phyloP scores from a whole-genome alignment of 805 yeast genomes.

The Zygotorulaspora danielsina region DNA sequence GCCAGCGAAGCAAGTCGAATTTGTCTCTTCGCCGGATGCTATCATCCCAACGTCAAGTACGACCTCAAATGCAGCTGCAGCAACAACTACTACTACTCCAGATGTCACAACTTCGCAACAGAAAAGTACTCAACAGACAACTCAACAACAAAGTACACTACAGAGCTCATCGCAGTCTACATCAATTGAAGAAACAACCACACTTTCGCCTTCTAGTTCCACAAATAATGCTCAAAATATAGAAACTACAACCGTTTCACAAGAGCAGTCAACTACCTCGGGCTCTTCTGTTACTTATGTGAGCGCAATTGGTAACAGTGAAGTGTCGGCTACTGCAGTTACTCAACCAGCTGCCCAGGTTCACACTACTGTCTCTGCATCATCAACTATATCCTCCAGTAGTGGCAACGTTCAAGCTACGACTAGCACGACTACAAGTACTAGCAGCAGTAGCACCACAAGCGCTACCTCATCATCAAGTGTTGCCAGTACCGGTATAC shows the following conservation, averaged over 20 bases:
- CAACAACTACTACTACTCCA: slow-evolving; percentile 5
- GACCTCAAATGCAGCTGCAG: background rate
- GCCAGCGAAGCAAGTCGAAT: slow-evolving; percentile 5
- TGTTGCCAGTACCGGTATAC: slow-evolving; percentile 37
- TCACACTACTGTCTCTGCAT: slow-evolving; percentile 10
- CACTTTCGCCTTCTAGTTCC: slow-evolving; percentile 10
- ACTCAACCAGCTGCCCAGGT: slow-evolving; percentile 14
- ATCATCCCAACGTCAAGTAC: slow-evolving; percentile 11
- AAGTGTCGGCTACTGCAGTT: slow-evolving; percentile 7
- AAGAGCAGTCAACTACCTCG: slow-evolving; percentile 1
- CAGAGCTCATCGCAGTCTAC: slow-evolving; percentile 7
- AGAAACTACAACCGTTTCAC: slow-evolving; percentile 16
- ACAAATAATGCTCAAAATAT: slow-evolving; percentile 5
- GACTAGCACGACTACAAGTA: slow-evolving; percentile 11
- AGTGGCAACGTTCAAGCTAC: slow-evolving; percentile 16
- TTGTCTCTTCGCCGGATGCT: slow-evolving; percentile 1
- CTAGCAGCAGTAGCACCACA: slow-evolving; percentile 19
- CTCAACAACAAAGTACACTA: slow-evolving; percentile 7
- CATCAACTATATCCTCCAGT: slow-evolving; percentile 10
- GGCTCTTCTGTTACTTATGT: slow-evolving; percentile 1
- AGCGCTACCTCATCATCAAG: slow-evolving; percentile 24
- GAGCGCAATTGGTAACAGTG: slow-evolving; percentile 4
- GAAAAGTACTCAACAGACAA: slow-evolving; percentile 12
- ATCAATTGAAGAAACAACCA: slow-evolving; percentile 7
- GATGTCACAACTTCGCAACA: slow-evolving; percentile 7